phyloP scores from a whole-genome alignment of 768 basidiomycete genomes.

The Symmetrospora coprosmae region DNA sequence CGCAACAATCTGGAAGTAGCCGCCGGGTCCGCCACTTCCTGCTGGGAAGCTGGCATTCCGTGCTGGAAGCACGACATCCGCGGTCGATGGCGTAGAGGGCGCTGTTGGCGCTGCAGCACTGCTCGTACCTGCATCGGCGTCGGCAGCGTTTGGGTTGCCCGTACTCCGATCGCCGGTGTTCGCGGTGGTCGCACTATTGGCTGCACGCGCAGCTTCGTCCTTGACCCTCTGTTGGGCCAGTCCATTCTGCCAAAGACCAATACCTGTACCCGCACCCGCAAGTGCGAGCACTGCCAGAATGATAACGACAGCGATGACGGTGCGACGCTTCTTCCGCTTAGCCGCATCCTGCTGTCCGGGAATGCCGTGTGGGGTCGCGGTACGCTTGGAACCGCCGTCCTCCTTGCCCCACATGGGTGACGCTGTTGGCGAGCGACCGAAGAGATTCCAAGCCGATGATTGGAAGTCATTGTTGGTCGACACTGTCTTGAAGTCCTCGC shows the following conservation, averaged over 20 bases:
- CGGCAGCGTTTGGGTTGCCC: neutral
- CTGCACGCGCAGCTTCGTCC: too few species aligned
- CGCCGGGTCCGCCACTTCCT: conserved; percentile 6
- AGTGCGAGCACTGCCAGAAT: neutral
- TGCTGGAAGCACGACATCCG: neutral
- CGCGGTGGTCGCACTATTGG: too few species aligned
- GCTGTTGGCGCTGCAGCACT: neutral
- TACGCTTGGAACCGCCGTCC: neutral
- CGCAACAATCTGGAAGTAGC: neutral
- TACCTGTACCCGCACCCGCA: conserved; percentile 12
- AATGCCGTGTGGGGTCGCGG: neutral
- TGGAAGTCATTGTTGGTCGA: conserved; percentile 7
- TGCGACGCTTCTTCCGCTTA: conserved; percentile 3
- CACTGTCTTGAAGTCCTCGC: neutral
- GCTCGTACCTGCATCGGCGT: neutral
- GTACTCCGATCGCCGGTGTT: too few species aligned
- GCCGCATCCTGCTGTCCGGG: neutral
- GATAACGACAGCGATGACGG: neutral
- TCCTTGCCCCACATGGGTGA: conserved; percentile 11
- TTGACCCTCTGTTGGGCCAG: too few species aligned
- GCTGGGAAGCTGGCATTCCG: neutral
- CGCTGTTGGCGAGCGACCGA: conserved; percentile 11
- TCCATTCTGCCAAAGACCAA: conserved; percentile 10
- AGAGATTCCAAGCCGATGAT: conserved; percentile 10
- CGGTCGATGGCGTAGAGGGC: neutral